Conservation (phyloP, 2,329 filamentous ascomycete species). For the Arthrobotrys conoides region DNA sequence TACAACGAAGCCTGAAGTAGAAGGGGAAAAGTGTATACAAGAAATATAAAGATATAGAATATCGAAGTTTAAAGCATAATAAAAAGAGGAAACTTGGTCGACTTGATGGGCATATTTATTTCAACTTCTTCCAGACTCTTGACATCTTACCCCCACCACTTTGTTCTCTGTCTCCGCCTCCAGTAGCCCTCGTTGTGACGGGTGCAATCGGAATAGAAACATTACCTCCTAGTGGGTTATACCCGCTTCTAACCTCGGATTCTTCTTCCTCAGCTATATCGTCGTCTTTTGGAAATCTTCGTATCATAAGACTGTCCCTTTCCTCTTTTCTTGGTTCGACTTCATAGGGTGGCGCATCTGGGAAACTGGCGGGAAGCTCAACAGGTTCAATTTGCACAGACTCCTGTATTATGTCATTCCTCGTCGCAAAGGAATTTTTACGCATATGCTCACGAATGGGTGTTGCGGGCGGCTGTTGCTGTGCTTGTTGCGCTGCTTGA, state of each 20-base stretch:
- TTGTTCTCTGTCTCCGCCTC: conserved; percentile 16
- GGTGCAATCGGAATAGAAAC: conserved; percentile 53
- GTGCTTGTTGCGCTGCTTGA: conserved; percentile 7
- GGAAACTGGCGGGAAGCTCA: conserved; percentile 49
- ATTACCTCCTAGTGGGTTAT: conserved; percentile 55
- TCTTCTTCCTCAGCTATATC: conserved; percentile 39
- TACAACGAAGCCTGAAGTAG: not conserved
- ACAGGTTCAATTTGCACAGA: conserved; percentile 37
- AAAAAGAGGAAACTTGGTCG: not conserved
- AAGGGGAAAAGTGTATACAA: conserved; percentile 23
- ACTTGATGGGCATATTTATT: conserved; percentile 9
- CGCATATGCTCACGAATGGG: conserved; percentile 48
- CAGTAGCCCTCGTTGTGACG: not conserved
- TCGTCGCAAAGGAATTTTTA: conserved; percentile 23
- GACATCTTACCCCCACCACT: conserved; percentile 55
- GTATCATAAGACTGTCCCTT: conserved; percentile 5
- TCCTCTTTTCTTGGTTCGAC: conserved; percentile 9
- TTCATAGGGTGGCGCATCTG: conserved; percentile 22
- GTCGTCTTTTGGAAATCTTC: conserved; percentile 45
- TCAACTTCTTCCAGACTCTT: conserved; percentile 58
- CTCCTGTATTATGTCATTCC: conserved; percentile 16
- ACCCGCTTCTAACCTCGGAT: conserved; percentile 15
- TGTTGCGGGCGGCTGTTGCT: conserved; percentile 42
- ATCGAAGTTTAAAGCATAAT: not conserved
- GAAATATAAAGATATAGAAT: conserved; percentile 2